Conservation (phyloP, 139 green algal species). For the Asterochloris sp. region DNA sequence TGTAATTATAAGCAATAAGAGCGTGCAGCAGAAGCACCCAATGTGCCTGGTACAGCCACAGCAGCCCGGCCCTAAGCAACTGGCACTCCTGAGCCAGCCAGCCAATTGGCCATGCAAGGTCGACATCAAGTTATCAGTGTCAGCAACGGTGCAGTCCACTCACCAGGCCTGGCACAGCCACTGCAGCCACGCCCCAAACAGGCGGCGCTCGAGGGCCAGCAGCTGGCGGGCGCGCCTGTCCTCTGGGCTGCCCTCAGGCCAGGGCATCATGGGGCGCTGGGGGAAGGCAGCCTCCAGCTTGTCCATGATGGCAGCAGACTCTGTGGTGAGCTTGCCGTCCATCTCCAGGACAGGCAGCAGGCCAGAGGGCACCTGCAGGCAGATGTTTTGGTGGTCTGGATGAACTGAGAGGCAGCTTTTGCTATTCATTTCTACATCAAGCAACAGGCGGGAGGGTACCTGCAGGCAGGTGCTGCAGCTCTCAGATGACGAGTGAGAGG, state of each 20-base stretch:
- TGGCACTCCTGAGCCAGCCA: not conserved
- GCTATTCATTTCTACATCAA: not conserved
- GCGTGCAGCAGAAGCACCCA: not conserved
- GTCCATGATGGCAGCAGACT: conserved; percentile 65
- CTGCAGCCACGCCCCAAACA: conserved; percentile 75
- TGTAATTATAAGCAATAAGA: too few species aligned
- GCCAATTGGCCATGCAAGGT: not conserved
- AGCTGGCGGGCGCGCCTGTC: conserved; percentile 50
- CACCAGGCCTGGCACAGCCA: conserved; percentile 62
- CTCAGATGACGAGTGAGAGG: not conserved
- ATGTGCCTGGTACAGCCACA: too few species aligned
- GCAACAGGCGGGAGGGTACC: too few species aligned
- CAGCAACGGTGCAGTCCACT: not conserved
- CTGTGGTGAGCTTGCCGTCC: conserved; percentile 75
- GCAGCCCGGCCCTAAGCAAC: too few species aligned
- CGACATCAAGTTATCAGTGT: not conserved
- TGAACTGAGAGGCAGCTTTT: not conserved
- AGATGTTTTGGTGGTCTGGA: not conserved
- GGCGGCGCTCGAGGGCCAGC: conserved; percentile 76
- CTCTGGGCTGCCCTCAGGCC: conserved; percentile 30
- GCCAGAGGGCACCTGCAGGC: conserved; percentile 60
- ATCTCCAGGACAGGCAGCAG: conserved; percentile 90
- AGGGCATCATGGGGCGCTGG: conserved; percentile 71
- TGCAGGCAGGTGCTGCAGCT: not conserved
- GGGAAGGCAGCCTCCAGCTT: conserved; percentile 70